Base-by-base conservation (phyloP, 352 stramenopile genomes). In the Phytophthora lateralis region DNA sequence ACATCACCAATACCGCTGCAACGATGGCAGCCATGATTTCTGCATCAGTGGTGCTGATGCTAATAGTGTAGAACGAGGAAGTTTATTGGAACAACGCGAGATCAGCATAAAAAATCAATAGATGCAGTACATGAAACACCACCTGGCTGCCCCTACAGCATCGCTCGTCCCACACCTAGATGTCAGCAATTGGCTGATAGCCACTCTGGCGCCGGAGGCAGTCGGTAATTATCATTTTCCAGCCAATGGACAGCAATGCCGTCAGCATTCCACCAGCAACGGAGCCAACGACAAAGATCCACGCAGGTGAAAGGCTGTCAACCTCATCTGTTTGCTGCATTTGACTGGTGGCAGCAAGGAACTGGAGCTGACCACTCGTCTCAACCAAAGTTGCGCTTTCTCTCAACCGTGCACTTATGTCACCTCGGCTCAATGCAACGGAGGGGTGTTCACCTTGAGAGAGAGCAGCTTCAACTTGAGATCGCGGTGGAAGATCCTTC, bases 401-500 rank as follows among this genome's bases (percentile, higher is more conserved):
- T 21, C 26, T 10, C n/a, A 59, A 43, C 9, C 34, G 26, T 9
- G 20, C 20, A 1, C 38, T 46, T 4, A n/a, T 49, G 12, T 63
- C 18, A 1, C 54, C 20, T 29, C 38, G 44, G 9, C 18, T 12
- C 14, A 71, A 62, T 35, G 24, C 38, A 35, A 39, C 20, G 0
- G 39, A 44, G 3, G 35, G 45, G 24, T 69, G 37, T 44, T 45
- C 44, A 17, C 17, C 8, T 12, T 57, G 35, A 35, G 55, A 50
- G 0, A 88, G 45, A 11, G 82, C 37, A 34, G 67, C 49, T 41
- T 87, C 71, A 8, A 93, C 60, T 39, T 72, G 34, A 2, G 71
- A 75, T 41, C 83, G 81, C 0, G 68, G 60, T 2, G 79, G 83
- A n/a, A 90, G n/a, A 37, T 93, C 83, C n/a, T 77, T 65, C 2